These are phyloP conservation scores for Leccinum longicurvipes DNA, from an alignment of 768 basidiomycete species.

Conservation along the genomic window DNA sequence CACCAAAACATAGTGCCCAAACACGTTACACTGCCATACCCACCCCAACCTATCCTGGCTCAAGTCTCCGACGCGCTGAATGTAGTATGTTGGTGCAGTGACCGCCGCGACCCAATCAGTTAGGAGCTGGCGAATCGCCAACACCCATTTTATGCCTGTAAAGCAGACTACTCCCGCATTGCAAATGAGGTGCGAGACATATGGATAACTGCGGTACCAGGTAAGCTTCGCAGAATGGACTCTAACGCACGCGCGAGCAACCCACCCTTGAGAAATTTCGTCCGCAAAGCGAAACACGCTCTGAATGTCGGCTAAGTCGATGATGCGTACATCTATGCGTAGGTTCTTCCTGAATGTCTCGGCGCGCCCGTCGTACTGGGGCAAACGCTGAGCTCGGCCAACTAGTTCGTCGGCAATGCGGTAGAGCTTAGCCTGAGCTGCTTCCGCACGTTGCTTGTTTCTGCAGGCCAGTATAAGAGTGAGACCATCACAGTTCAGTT, in stretches of 20 bases:
- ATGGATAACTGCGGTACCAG: constrained; percentile 54
- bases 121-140: constrained; percentile 46
- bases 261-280: constrained; percentile 52
- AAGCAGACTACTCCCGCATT: constrained; percentile 76
- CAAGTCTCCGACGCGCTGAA: constrained; percentile 55
- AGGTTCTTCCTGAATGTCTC: constrained; percentile 57
- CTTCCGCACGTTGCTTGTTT: constrained; percentile 58
- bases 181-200: constrained; percentile 75
- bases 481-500: constrained; percentile 46
- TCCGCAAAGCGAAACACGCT: constrained; percentile 64
- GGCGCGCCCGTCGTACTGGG: constrained; percentile 50
- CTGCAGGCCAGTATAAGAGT: constrained; percentile 83
- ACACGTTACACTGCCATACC: constrained; percentile 84
- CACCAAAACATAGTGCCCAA: constrained; percentile 77
- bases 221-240: not conserved
- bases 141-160: constrained; percentile 47
- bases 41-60: constrained; percentile 72
- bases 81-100: constrained; percentile 53
- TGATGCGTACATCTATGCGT: constrained; percentile 52
- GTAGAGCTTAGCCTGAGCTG: constrained; percentile 54
- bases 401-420: constrained; percentile 54
- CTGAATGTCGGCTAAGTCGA: constrained; percentile 61
- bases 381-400: constrained; percentile 29
- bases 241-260: constrained; percentile 1
- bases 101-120: constrained; percentile 43